Conservation (phyloP, 2,329 filamentous ascomycete species). For the Scleromitrula shiraiana region DNA sequence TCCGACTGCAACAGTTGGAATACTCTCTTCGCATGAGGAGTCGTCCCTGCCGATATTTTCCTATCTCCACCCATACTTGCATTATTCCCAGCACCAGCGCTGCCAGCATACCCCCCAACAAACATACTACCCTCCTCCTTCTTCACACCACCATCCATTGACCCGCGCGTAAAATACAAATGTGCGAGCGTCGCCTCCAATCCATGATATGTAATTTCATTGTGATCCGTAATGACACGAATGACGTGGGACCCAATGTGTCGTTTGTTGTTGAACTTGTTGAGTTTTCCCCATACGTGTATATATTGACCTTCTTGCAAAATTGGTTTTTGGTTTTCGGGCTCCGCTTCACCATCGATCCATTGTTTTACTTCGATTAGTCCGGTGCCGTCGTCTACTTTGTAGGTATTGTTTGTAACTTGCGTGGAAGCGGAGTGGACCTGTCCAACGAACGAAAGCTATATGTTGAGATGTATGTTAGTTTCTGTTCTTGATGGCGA, state of each 20-base stretch:
- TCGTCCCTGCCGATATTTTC: slow-evolving; percentile 36
- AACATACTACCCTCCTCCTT: slow-evolving; percentile 30
- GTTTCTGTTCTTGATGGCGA: too few relatives aligned
- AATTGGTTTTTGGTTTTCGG: slow-evolving; percentile 38
- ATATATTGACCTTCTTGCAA: slow-evolving; percentile 71
- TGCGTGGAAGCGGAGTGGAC: slow-evolving; percentile 81
- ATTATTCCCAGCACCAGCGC: slow-evolving; percentile 21
- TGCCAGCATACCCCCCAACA: slow-evolving; percentile 31
- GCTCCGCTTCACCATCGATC: slow-evolving; percentile 43
- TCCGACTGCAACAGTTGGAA: slow-evolving; percentile 60
- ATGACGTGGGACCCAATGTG: slow-evolving; percentile 76
- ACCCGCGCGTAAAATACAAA: slow-evolving; percentile 70
- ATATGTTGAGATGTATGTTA: slow-evolving; percentile 21
- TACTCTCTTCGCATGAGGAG: slow-evolving; percentile 56
- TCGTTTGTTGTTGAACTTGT: slow-evolving; percentile 74
- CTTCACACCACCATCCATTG: slow-evolving; percentile 37
- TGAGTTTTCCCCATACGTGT: slow-evolving; percentile 77
- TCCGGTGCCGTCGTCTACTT: slow-evolving; percentile 90
- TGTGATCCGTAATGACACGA: slow-evolving; percentile 71
- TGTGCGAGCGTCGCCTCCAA: slow-evolving; percentile 87
- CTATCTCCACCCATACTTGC: slow-evolving; percentile 20
- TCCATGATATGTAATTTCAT: slow-evolving; percentile 89
- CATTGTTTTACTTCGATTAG: slow-evolving; percentile 86
- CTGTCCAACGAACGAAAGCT: slow-evolving; percentile 84
- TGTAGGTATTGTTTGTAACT: slow-evolving; percentile 85